Conservation (phyloP, 257 asterid species). For the Nicotiana sylvestris region DNA sequence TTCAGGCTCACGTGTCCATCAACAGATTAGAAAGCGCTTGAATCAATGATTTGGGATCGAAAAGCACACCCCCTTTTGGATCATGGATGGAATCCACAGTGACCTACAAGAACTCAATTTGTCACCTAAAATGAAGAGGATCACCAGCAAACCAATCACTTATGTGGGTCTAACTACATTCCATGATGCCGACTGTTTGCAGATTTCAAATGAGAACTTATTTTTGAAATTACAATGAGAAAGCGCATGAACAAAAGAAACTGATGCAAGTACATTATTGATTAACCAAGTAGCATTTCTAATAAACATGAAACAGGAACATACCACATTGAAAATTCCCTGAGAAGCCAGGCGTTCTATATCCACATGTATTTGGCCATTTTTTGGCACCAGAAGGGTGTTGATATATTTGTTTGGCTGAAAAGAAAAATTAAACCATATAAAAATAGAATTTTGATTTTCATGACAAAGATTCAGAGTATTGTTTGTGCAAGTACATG, state of each 20-base stretch:
- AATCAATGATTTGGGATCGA: constrained; percentile 69
- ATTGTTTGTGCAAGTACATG: constrained; percentile 8
- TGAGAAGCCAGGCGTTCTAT: constrained; percentile 45
- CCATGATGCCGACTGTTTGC: background rate
- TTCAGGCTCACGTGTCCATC: constrained; percentile 19
- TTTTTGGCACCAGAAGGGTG: constrained; percentile 74
- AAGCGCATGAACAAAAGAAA: background rate
- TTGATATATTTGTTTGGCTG: constrained; percentile 78
- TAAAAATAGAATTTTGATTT: background rate
- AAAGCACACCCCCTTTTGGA: constrained; percentile 53
- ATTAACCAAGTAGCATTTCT: background rate
- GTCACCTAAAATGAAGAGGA: background rate
- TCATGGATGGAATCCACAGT: constrained; percentile 69
- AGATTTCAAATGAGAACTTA: background rate
- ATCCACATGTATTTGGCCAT: constrained; percentile 66
- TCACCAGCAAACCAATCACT: constrained; percentile 2
- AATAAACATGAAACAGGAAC: constrained; percentile 12
- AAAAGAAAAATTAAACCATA: constrained; percentile 20
- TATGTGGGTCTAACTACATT: background rate
- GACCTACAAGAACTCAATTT: constrained; percentile 42
- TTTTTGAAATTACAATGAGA: background rate
- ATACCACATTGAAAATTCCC: constrained; percentile 69
- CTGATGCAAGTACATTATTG: constrained; percentile 7
- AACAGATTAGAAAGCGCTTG: constrained; percentile 57
- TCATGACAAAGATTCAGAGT: background rate